A percentile compares a stretch with the other conserved stretches of the same genome.
phyloP scores from a whole-genome alignment of 2,329 filamentous ascomycete genomes.

The Claviceps quebecensis region DNA sequence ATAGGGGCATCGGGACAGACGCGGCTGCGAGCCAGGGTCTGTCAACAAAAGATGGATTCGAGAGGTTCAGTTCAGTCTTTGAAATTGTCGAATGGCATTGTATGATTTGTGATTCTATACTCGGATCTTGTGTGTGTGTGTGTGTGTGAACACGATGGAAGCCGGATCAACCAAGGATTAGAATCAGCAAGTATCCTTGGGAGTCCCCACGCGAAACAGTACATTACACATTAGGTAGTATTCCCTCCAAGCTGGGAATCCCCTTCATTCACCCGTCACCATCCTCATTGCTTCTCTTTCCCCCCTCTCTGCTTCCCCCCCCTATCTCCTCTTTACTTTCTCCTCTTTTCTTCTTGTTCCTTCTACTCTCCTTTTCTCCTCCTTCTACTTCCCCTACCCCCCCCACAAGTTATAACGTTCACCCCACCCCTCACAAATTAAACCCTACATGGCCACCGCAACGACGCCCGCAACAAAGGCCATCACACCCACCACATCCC shows the following conservation, averaged over 20 bases:
- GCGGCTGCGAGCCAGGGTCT: neutral
- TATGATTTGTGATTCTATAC: too few species aligned
- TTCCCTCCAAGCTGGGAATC: neutral
- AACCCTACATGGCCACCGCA: slow-evolving; percentile 21
- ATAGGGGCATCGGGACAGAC: neutral
- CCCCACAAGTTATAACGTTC: neutral
- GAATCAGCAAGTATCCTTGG: neutral
- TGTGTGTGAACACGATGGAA: neutral
- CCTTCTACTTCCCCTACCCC: neutral
- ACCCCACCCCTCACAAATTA: neutral
- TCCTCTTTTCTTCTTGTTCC: too few species aligned
- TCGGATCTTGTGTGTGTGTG: neutral
- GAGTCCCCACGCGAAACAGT: neutral
- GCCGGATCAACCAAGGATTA: neutral
- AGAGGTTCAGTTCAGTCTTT: neutral
- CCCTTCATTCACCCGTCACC: neutral
- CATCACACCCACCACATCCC: slow-evolving; percentile 20
- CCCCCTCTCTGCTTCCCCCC: too few species aligned
- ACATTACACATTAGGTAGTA: neutral
- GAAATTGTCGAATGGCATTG: neutral
- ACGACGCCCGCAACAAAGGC: slow-evolving; percentile 23
- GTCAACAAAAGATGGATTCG: neutral
- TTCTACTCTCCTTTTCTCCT: too few species aligned
- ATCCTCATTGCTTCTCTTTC: too few species aligned
- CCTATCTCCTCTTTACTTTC: too few species aligned